A percentile compares a stretch with the other conserved stretches of the same genome.
phyloP scores from a whole-genome alignment of 192 early-diverging fungal species.

The Chytriomyces sp. region DNA sequence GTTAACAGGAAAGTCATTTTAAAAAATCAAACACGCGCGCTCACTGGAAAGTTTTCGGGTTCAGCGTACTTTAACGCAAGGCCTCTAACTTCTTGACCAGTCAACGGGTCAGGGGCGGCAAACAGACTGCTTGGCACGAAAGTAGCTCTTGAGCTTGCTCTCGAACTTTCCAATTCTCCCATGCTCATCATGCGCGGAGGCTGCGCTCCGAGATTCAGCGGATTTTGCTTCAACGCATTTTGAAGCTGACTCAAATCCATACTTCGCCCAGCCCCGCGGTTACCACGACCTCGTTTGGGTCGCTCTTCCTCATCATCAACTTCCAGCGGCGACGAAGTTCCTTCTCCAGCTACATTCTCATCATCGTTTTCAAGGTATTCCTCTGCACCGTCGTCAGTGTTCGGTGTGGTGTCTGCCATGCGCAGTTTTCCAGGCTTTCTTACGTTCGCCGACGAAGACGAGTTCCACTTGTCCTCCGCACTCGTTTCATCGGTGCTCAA shows the following conservation, averaged over 20 bases:
- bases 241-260: conserved; percentile 31
- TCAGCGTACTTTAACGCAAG: conserved; percentile 48
- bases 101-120: conserved; percentile 35
- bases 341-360: conserved; percentile 8
- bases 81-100: conserved; percentile 37
- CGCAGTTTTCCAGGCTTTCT: conserved; percentile 26
- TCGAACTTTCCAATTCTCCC: neutral
- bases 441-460: neutral
- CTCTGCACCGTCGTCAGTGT: neutral
- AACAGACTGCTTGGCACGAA: conserved; percentile 37
- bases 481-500: conserved; percentile 37
- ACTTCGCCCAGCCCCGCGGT: conserved; percentile 10
- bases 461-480: conserved; percentile 44
- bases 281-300: conserved; percentile 16
- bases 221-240: conserved; percentile 41
- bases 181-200: conserved; percentile 4
- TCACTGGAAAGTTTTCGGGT: conserved; percentile 32
- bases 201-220: conserved; percentile 6
- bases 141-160: conserved; percentile 3
- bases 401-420: conserved; percentile 17
- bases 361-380: conserved; percentile 1
- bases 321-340: neutral
- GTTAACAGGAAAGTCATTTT: neutral
- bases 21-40: conserved; percentile 11
- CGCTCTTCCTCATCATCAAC: neutral